Evolutionary conservation across 768 basidiomycete species (phyloP).

Genomic region (Harrya chromipes): DNA sequence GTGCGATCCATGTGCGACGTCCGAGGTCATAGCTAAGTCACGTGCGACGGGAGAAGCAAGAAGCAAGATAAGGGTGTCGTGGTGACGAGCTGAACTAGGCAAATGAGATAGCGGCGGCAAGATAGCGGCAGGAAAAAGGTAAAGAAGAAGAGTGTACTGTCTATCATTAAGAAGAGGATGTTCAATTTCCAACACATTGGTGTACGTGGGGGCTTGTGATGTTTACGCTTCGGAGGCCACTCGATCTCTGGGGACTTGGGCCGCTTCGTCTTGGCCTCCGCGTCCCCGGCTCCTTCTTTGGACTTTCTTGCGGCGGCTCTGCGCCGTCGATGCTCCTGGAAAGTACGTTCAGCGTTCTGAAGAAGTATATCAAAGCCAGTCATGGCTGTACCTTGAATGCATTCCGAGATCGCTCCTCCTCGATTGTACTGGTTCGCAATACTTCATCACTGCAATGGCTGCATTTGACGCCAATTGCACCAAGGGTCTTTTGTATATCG

Average conservation of each 20-base stretch:
- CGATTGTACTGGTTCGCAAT: slow-evolving; percentile 63
- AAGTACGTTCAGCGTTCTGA: slow-evolving; percentile 4
- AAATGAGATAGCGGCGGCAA: no score
- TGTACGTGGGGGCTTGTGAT: slow-evolving; percentile 47
- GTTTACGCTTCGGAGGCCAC: slow-evolving; percentile 66
- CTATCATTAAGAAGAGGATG: no score
- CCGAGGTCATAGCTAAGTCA: no score
- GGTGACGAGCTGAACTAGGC: no score
- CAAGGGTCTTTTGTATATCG: slow-evolving; percentile 54
- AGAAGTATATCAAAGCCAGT: slow-evolving; percentile 1
- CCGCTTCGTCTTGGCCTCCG: slow-evolving; percentile 9
- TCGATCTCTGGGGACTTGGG: slow-evolving; percentile 37
- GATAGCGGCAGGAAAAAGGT: no score
- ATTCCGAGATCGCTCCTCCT: slow-evolving; percentile 57
- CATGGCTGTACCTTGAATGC: slow-evolving; percentile 42
- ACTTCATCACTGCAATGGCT: slow-evolving; percentile 74
- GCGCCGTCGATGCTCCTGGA: slow-evolving; percentile 27
- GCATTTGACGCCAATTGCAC: slow-evolving; percentile 62
- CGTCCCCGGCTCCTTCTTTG: slow-evolving; percentile 4
- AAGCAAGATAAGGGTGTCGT: no score
- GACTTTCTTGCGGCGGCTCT: slow-evolving; percentile 23
- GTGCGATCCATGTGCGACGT: no score
- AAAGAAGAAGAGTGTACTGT: no score
- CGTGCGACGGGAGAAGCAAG: no score
- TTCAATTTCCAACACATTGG: no score